Conservation (phyloP, 2,329 filamentous ascomycete species). For the Aspergillus japonicus region DNA sequence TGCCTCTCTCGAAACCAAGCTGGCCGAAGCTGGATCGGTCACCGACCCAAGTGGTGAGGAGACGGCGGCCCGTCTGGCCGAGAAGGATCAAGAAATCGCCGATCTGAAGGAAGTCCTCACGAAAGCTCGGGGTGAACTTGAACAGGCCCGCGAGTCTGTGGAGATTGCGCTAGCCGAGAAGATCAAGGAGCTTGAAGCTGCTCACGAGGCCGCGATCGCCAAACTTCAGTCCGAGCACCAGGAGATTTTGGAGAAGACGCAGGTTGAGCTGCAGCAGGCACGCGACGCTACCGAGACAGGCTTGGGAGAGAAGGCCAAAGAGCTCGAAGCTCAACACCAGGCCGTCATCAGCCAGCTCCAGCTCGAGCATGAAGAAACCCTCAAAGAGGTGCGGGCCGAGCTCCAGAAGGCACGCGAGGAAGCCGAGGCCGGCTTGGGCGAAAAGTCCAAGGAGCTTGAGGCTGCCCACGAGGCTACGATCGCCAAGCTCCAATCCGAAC, state of each 20-base stretch:
- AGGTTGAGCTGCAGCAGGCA: not conserved
- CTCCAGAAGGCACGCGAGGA: not conserved
- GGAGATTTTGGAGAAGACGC: conserved; percentile 5
- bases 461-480: conserved; percentile 14
- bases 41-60: conserved; percentile 27
- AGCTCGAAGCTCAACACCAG: conserved; percentile 2
- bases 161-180: conserved; percentile 24
- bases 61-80: conserved; percentile 26
- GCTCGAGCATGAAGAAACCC: not conserved
- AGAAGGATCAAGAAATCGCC: conserved; percentile 38
- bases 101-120: conserved; percentile 35
- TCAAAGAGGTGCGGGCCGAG: not conserved
- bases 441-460: conserved; percentile 32
- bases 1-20: conserved; percentile 35
- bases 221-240: conserved; percentile 10
- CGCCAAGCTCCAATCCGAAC: conserved; percentile 31
- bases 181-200: conserved; percentile 28
- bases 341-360: not conserved
- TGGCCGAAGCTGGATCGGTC: conserved; percentile 33
- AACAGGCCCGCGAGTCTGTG: conserved; percentile 22
- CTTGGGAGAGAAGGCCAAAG: conserved; percentile 2
- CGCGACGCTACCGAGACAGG: not conserved
- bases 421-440: conserved; percentile 17
- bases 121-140: conserved; percentile 35
- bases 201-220: conserved; percentile 31